Base-by-base conservation (phyloP, 352 stramenopile genomes). In the Phytophthora idaei region DNA sequence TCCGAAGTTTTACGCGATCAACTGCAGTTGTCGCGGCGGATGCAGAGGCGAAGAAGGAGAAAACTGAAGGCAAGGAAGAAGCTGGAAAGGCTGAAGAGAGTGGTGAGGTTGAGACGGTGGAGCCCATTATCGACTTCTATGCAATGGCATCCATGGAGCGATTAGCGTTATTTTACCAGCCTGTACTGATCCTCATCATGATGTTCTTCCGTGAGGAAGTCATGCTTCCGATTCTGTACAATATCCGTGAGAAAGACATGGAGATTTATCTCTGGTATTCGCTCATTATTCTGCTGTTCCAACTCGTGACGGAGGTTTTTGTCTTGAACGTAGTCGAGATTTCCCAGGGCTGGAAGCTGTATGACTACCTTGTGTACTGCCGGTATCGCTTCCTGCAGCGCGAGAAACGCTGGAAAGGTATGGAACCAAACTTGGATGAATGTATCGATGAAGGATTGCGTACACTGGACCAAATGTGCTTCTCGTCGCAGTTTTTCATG, bases 401-500 rank as follows among this genome's bases (percentile, higher is more conserved):
- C 15, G 96, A 99, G 68, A 87, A 95, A 55, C 93, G 92, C 29
- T 99, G 97, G 97, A 99, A 99, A 73, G 97, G 96, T 8, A 80
- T 99, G 53, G 97, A 99, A 64, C 85, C 96, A 9, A 97, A 94
- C 64, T 70, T 98, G 54, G 97, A 99, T 66, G 96, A 99, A 71
- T 99, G 97, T 70, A 99, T 99, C 34, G 96, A 99, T 5, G 93
- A 98, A 73, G 94, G 89, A 62, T 63, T 98, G 53, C 90, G 95
- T 54, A 98, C 94, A 14, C 80, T 99, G 25, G 96, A 99, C 65
- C 94, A 98, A 69, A 97, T 99, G 85, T 99, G 97, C 67, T 99
- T 99, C 64, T 98, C 92, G 48, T 98, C 89, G 46, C 97, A 99
- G 73, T 99, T 98, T 68, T 99, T 99, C 77, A 97, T 99, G 85